A percentile compares a stretch with the other conserved stretches of the same genome.
Evolutionary conservation across 1,139 yeast species (phyloP).

Genomic region (Hyphopichia burtonii): DNA sequence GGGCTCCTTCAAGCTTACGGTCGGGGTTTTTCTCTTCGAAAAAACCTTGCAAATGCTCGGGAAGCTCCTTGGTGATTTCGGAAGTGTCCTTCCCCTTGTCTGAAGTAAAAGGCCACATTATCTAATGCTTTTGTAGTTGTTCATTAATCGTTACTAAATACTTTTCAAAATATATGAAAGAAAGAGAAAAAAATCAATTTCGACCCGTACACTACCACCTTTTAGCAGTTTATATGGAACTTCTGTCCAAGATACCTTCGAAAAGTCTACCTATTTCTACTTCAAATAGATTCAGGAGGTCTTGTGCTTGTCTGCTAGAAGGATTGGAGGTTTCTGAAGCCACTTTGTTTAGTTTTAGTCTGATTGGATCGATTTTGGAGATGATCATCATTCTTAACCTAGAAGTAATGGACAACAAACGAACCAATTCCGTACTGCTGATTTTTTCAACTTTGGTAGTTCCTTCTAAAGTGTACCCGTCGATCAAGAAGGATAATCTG

Average conservation of each 20-base stretch:
- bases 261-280: slow-evolving; percentile 38
- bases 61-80: slow-evolving; percentile 29
- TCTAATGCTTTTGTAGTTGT: neutral
- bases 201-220: neutral
- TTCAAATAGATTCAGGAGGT: slow-evolving; percentile 25
- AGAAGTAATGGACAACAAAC: slow-evolving; percentile 46
- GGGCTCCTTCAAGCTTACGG: slow-evolving; percentile 20
- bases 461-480: slow-evolving; percentile 25
- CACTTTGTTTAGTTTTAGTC: slow-evolving; percentile 9
- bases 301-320: slow-evolving; percentile 11
- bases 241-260: slow-evolving; percentile 36
- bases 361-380: slow-evolving; percentile 15
- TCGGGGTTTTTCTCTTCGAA: slow-evolving; percentile 34
- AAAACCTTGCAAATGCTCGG: slow-evolving; percentile 27
- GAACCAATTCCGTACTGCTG: slow-evolving; percentile 45
- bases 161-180: no score
- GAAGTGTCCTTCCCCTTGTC: slow-evolving; percentile 14
- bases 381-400: slow-evolving; percentile 42
- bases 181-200: neutral
- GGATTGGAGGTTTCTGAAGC: slow-evolving; percentile 1
- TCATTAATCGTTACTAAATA: neutral
- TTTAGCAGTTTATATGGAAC: neutral
- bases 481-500: slow-evolving; percentile 39
- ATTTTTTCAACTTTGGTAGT: slow-evolving; percentile 13
- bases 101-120: slow-evolving; percentile 24